Evolutionary conservation across 208 protist genomes (phyloP), one percentile per base, ranked within the genome.

Genomic region (Balamuthia mandrillaris): DNA sequence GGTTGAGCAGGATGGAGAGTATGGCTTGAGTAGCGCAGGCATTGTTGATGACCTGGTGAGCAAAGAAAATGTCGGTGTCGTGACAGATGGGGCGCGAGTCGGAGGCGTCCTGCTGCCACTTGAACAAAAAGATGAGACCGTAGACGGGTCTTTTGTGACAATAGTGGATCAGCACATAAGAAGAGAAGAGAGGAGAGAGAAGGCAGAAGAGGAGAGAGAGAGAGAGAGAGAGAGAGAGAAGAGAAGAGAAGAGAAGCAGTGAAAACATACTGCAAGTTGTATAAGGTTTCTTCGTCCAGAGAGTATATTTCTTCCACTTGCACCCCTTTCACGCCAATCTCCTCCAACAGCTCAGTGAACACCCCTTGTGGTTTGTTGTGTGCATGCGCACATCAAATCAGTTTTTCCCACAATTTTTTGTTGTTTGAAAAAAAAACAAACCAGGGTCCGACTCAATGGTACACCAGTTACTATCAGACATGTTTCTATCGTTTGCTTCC

Each of bases 21-120:
- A 99, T 97, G 16, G 97, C 97, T 81, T 99, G 94, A 41, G 97
- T 99, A 3, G 97, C 97, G 89, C 97, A 99, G 31, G 97, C 97
- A 91, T 99, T 98, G 47, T 95, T 91, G 37, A 98, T 96, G 0
- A 97, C 92, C 88, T 98, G 97, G 87, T 94, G 89, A 2, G 97
- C 97, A 91, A 98, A 99, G 88, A 98, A 99, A 0, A 99, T 79
- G 60, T 89, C 85, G 6, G 90, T 81, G 72, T 93, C 86, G 9
- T 89, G 63, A 24, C 83, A 61, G 21, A 33, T 42, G 33, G 77
- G 14, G 58, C 24, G 35, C 33, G 66, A 63, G n/a, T 84, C 56
- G 1, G 84, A 63, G 12, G 83, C 41, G 27, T 87, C 83, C 42
- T 41, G 29, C 27, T 61, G 45, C 86, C 88, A 99, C 90, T 98